Evolutionary conservation across 23 red algal genomes (phyloP).

Genomic region (Agarophyton chilense): DNA sequence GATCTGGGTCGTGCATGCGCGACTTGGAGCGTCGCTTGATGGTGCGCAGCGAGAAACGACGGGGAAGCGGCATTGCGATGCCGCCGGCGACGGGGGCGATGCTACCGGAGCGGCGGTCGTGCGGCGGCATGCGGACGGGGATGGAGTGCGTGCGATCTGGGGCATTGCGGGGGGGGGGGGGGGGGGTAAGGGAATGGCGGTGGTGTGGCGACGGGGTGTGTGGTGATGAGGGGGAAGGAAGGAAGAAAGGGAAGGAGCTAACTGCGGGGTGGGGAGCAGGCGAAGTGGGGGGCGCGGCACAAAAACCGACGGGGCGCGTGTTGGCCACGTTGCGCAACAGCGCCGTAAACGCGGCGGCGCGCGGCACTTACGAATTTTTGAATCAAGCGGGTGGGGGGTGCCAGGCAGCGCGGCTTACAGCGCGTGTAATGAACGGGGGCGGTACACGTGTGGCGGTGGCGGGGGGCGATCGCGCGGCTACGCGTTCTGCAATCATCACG

Average conservation of each 20-base stretch:
- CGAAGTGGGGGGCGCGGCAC: background rate
- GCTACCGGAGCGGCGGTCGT: conserved; percentile 31
- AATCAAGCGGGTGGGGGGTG: background rate
- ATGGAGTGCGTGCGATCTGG: conserved; percentile 15
- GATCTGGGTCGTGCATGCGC: conserved; percentile 42
- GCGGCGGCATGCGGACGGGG: conserved; percentile 22
- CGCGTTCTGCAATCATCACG: no score
- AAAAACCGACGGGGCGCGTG: background rate
- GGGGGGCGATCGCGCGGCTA: no score
- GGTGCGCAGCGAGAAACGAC: conserved; percentile 64
- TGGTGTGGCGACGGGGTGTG: background rate
- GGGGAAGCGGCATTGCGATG: conserved; percentile 36
- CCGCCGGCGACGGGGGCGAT: conserved; percentile 9
- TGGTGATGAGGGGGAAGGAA: background rate
- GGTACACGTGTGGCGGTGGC: background rate
- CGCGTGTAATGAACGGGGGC: background rate
- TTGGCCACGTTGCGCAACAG: background rate
- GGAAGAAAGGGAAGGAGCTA: background rate
- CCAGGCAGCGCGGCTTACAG: background rate
- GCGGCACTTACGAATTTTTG: conserved; percentile 13
- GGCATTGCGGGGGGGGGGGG: background rate
- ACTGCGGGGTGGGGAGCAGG: background rate
- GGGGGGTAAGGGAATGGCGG: background rate
- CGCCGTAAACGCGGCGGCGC: background rate
- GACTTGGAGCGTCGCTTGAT: conserved; percentile 67